phyloP scores from a whole-genome alignment of 305 asterid genomes.

The Fraxinus greggii region DNA sequence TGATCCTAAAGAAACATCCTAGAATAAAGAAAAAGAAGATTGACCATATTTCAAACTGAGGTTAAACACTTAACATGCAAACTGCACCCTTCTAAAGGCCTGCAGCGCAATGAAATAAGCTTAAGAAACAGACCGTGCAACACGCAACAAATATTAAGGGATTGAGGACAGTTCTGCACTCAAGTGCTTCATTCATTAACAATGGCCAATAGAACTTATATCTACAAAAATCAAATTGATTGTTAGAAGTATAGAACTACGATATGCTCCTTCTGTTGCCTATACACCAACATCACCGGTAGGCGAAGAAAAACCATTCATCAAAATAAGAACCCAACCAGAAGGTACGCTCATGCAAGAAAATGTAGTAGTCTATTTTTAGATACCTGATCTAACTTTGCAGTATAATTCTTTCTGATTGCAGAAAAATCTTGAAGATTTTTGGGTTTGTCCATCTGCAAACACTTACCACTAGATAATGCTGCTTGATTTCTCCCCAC shows the following conservation, averaged over 20 bases:
- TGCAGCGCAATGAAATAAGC: background rate
- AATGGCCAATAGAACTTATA: background rate
- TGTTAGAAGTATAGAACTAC: background rate
- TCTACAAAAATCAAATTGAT: background rate
- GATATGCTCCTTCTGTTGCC: background rate
- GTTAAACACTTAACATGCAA: background rate
- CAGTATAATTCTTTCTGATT: constrained; percentile 42
- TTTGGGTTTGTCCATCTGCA: constrained; percentile 38
- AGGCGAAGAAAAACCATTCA: constrained; percentile 10
- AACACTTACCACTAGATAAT: constrained; percentile 30
- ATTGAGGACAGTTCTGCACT: background rate
- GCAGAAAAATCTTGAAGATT: constrained; percentile 29
- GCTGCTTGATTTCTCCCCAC: constrained; percentile 42
- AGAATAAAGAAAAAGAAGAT: background rate
- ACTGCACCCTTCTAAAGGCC: background rate
- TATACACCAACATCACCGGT: background rate
- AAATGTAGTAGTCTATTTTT: background rate
- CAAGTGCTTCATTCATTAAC: background rate
- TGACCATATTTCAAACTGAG: background rate
- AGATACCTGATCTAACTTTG: constrained; percentile 60
- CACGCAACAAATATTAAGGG: background rate
- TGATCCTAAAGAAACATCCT: background rate
- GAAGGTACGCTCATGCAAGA: constrained; percentile 12
- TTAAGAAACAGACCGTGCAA: background rate
- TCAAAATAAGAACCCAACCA: constrained; percentile 17